Evolutionary conservation across 192 early-diverging fungal species (phyloP).

Genomic region (Cladochytrium replicatum): DNA sequence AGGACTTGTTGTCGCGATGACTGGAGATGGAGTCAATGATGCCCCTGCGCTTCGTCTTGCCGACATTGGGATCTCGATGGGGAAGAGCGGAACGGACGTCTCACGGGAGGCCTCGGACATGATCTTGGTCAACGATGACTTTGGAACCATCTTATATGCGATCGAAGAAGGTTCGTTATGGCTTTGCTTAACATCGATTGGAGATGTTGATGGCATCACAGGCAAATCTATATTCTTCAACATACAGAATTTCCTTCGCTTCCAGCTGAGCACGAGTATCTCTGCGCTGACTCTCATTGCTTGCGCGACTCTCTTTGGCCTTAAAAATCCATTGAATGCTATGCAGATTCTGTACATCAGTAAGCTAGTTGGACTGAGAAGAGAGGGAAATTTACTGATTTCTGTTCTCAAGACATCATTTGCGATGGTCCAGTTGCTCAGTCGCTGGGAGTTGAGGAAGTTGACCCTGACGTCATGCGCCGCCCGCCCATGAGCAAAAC

Average conservation of each 20-base stretch:
- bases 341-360: conserved; percentile 99
- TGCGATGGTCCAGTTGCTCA: conserved; percentile 98
- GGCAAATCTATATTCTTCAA: conserved; percentile 97
- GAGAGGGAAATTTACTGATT: too few species aligned
- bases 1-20: conserved; percentile 40
- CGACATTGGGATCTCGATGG: conserved; percentile 22
- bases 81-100: conserved; percentile 17
- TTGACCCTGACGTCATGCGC: conserved; percentile 85
- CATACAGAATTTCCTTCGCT: conserved; percentile 92
- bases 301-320: conserved; percentile 70
- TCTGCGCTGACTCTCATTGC: conserved; percentile 86
- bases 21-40: conserved; percentile 11
- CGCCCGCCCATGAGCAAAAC: conserved; percentile 67
- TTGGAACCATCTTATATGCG: conserved; percentile 77
- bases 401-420: conserved; percentile 89
- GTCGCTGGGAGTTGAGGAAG: conserved; percentile 89
- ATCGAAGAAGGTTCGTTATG: conserved; percentile 76
- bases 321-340: conserved; percentile 86
- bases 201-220: conserved; percentile 6
- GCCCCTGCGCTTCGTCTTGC: conserved; percentile 17
- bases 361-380: too few species aligned
- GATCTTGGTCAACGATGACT: conserved; percentile 47
- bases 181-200: background rate
- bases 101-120: conserved; percentile 25
- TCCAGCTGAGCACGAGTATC: conserved; percentile 95